A percentile compares a stretch with the other conserved stretches of the same genome.
phyloP scores from a whole-genome alignment of 1,284 basidiomycete genomes.

The Exsudoporus floridanus region DNA sequence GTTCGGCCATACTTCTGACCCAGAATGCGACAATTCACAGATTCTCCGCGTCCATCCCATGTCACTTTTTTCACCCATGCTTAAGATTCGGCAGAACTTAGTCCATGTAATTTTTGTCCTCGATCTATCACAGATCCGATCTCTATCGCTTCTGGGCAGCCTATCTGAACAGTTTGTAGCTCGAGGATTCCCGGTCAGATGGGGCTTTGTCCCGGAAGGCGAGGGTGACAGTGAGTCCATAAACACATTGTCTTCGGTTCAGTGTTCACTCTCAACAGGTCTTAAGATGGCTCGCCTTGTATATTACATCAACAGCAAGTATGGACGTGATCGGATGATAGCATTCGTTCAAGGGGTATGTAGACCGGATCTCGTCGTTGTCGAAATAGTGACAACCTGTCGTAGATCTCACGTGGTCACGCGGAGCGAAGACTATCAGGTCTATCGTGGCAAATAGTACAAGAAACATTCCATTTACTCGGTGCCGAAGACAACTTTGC shows the following conservation, averaged over 20 bases:
- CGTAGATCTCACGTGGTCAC: slow-evolving; percentile 41
- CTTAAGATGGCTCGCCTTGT: slow-evolving; percentile 71
- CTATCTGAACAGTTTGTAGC: slow-evolving; percentile 69
- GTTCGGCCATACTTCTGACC: neutral
- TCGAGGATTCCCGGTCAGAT: slow-evolving; percentile 73
- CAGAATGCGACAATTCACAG: slow-evolving; percentile 38
- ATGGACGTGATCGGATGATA: slow-evolving; percentile 63
- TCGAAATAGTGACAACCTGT: neutral
- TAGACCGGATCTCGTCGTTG: neutral
- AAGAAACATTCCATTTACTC: slow-evolving; percentile 44
- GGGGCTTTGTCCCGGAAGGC: slow-evolving; percentile 78
- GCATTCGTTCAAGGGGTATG: slow-evolving; percentile 58
- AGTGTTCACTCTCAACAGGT: slow-evolving; percentile 41
- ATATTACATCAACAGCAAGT: slow-evolving; percentile 63
- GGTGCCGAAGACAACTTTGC: slow-evolving; percentile 37
- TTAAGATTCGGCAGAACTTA: slow-evolving; percentile 63
- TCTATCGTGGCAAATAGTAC: slow-evolving; percentile 48
- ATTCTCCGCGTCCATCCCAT: slow-evolving; percentile 75
- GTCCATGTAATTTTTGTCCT: slow-evolving; percentile 80
- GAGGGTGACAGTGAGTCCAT: slow-evolving; percentile 53
- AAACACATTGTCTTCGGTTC: neutral
- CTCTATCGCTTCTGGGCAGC: slow-evolving; percentile 61
- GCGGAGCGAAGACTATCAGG: slow-evolving; percentile 34
- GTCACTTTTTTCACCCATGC: slow-evolving; percentile 73
- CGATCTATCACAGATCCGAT: slow-evolving; percentile 67